Base-by-base conservation (phyloP, 2,329 filamentous ascomycete species). In the Ascochyta rabiei region DNA sequence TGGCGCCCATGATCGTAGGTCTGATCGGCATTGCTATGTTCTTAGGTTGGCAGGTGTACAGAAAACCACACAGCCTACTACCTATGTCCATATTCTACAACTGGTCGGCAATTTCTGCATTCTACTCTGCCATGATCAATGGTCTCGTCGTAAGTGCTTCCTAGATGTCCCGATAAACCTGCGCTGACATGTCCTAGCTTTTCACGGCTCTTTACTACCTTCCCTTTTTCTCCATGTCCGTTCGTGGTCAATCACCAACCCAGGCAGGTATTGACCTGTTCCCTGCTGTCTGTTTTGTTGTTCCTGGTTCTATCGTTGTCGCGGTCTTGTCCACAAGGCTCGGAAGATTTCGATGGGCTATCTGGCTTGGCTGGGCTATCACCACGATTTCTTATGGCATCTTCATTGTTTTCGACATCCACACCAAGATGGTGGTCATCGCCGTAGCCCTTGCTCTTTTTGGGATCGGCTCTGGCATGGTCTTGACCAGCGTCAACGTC, bases 201-300 rank as follows among this genome's bases (percentile, higher is more conserved):
- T 77, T 76, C 40, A 70, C 70, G 7, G 73, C 73, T 21, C 56
- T 81, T 4, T 79, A 80, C 59, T 79, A 79, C 53, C 63, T 76
- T 41, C 68, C 75, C 0, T 64, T 81, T 42, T 80, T 78, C 55
- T 72, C 76, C 39, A 70, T 75, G 53, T 66, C 74, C 5, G 69
- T 76, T 24, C 69, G 74, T 48, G 67, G 63, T 33, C 62, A 70
- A 24, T 68, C 73, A 1, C 57, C 75, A 1, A 70, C 70, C 2
- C 54, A 67, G 4, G 72, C 76, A 15, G 78, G 77, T 13, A 53
- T 78, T 44, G 66, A 74, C n/a, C 48, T 79, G 5, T 59, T 79
- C 5, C 72, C 76, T 4, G 64, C 60, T 8, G 65, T 72, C 12
- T 70, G 69, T 10, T 63, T 75, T 74, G 55, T 72, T 10, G 21